Evolutionary conservation across 345 rosid species (phyloP), one percentile per base, ranked within the genome.

Genomic region (Corchorus capsularis): DNA sequence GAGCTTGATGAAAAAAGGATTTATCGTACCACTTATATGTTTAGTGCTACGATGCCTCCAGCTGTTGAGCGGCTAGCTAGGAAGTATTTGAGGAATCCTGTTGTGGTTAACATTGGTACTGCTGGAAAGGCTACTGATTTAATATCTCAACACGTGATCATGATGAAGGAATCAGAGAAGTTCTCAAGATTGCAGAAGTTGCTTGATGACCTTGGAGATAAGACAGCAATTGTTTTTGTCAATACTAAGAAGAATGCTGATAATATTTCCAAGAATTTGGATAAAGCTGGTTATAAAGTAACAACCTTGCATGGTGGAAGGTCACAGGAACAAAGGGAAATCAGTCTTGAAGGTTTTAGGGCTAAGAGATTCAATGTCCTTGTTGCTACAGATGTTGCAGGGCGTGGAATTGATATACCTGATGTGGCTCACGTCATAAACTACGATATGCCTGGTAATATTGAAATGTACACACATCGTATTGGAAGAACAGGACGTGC

Each of bases 401-500:
- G 97, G 6, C 98, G 96, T 85, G 99, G 97, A 56, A 93, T 96
- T 34, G 97, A 96, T 79, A 96, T 96, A 64, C 96, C 98, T 0
- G 96, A 96, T 74, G 99, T 96, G 72, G 97, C 96, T 77, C 94
- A 93, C 74, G 99, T 96, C 74, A 89, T 93, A 67, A 96, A 93
- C 83, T 96, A 85, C 52, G 98, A 93, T 80, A 93, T 96, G 99
- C 96, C 96, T 71, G 86, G 88, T 63, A 89, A 85, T 66, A 92
- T 93, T 63, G 98, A 93, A 81, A 88, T 82, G 93, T 93, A 96
- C 79, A 93, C 98, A 4, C 99, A 93, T 81, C 96, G 96, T 71
- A 93, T 96, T 63, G 97, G 99, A 61, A 89, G 98, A 86, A 96
- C 97, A 16, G 98, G 96, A 9, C 97, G 96, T 84, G 99, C 98